Conservation (phyloP, 23 red algal genomes). For the Gracilaria gracilis region DNA sequence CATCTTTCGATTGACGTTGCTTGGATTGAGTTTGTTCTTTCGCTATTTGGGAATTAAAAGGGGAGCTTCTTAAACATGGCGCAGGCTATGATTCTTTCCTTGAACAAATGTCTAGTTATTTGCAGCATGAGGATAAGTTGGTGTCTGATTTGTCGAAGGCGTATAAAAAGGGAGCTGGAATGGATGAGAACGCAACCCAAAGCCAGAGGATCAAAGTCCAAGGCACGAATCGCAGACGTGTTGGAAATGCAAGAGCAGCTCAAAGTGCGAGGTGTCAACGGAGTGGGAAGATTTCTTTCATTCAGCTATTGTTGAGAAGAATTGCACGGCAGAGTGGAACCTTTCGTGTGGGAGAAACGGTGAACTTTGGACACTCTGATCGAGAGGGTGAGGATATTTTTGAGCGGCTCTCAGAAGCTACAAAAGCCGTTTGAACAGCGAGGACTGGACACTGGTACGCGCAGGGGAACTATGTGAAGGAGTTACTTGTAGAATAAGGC, state of each 20-base stretch:
- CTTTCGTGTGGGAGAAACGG: slow-evolving; percentile 79
- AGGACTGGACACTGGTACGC: slow-evolving; percentile 33
- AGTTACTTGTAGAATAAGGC: slow-evolving; percentile 34
- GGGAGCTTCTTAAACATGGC: slow-evolving; percentile 42
- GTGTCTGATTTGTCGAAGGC: slow-evolving; percentile 29
- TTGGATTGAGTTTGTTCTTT: slow-evolving; percentile 59
- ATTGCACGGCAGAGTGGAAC: slow-evolving; percentile 47
- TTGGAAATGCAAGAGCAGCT: slow-evolving; percentile 56
- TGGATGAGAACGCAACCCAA: slow-evolving; percentile 86
- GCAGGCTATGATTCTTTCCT: slow-evolving; percentile 83
- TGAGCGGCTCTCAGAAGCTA: slow-evolving; percentile 15
- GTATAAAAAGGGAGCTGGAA: slow-evolving; percentile 80
- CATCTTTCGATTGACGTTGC: slow-evolving; percentile 86
- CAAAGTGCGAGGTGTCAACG: slow-evolving; percentile 69
- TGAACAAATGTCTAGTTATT: slow-evolving; percentile 49
- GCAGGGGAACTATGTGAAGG: slow-evolving; percentile 74
- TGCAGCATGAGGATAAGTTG: slow-evolving; percentile 25
- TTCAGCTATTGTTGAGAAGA: slow-evolving; percentile 42
- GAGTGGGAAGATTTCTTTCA: slow-evolving; percentile 87
- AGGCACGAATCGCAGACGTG: slow-evolving; percentile 76
- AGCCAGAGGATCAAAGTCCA: slow-evolving; percentile 76
- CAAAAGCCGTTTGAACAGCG: slow-evolving; percentile 1
- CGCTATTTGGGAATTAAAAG: slow-evolving; percentile 88
- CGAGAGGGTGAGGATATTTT: slow-evolving; percentile 71
- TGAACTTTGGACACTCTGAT: slow-evolving; percentile 83